Percentiles rank a stretch among this genome's conserved stretches.
phyloP scores from a whole-genome alignment of 495 filamentous ascomycete species.

The Neurospora pannonica region DNA sequence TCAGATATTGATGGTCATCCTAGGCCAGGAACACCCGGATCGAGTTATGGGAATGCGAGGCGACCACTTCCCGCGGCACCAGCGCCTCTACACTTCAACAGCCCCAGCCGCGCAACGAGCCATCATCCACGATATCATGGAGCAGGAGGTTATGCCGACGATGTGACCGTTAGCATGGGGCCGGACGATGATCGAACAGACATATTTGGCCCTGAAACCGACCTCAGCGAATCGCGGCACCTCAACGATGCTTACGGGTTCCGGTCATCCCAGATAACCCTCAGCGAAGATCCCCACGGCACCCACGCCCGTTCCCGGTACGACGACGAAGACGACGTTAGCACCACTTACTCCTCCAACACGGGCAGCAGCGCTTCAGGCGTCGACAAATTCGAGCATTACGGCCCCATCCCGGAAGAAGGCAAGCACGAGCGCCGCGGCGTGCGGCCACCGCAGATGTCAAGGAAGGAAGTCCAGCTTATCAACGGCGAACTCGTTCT shows the following conservation, averaged over 20 bases:
- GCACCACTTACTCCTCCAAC: neutral
- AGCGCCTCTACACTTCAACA: constrained; percentile 46
- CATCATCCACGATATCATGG: neutral
- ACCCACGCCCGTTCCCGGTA: constrained; percentile 5
- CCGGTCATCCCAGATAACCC: constrained; percentile 48
- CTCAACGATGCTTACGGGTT: constrained; percentile 54
- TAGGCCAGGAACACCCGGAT: constrained; percentile 73
- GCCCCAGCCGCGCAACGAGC: constrained; percentile 15
- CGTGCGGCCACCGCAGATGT: constrained; percentile 77
- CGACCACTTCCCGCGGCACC: constrained; percentile 88
- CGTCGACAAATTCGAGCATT: constrained; percentile 49
- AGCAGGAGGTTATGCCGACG: constrained; percentile 29
- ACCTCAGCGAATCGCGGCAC: constrained; percentile 32
- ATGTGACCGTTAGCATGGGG: constrained; percentile 49
- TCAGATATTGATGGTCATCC: constrained; percentile 82
- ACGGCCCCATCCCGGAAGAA: constrained; percentile 70
- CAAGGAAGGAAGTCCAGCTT: constrained; percentile 86
- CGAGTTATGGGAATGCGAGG: constrained; percentile 73
- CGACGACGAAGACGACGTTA: neutral
- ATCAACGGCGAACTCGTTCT: constrained; percentile 96
- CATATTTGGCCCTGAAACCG: constrained; percentile 60
- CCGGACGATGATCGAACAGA: constrained; percentile 54
- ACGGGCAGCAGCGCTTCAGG: neutral
- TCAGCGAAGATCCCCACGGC: constrained; percentile 27
- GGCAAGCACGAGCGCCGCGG: constrained; percentile 76